A percentile compares a stretch with the other conserved stretches of the same genome.
Conservation (phyloP, 2,329 filamentous ascomycete species). For the Monilinia fructicola region DNA sequence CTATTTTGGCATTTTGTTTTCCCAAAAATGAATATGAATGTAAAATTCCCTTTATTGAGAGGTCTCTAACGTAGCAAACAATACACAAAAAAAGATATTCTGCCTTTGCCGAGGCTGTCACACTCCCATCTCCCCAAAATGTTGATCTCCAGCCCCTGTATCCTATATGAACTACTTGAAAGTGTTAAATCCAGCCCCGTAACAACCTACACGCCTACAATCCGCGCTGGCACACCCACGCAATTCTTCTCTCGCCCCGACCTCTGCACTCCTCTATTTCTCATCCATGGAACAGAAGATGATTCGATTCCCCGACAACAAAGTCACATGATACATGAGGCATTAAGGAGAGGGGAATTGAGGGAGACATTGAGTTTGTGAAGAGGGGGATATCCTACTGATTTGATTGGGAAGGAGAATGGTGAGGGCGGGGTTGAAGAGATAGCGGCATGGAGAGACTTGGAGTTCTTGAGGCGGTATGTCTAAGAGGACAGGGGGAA, state of each 20-base stretch:
- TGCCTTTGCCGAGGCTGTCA: not conserved
- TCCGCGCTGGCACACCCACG: not conserved
- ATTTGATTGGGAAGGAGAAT: constrained; percentile 17
- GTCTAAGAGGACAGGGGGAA: not conserved
- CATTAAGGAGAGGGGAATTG: constrained; percentile 31
- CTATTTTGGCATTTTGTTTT: constrained; percentile 24
- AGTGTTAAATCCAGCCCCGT: not conserved
- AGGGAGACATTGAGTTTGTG: constrained; percentile 7
- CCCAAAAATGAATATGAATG: constrained; percentile 1
- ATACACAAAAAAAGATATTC: too few relatives aligned
- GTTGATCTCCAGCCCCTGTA: not conserved
- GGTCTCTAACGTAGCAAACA: not conserved
- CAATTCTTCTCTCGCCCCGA: constrained; percentile 35
- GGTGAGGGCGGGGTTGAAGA: not conserved
- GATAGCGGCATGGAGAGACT: constrained; percentile 1
- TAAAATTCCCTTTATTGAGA: not conserved
- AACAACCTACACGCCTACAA: not conserved
- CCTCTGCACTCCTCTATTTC: too few relatives aligned
- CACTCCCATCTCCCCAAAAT: not conserved
- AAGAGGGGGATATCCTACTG: constrained; percentile 19
- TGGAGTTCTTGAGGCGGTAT: constrained; percentile 11
- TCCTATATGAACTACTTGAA: not conserved
- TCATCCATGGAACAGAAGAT: constrained; percentile 40
- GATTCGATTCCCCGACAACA: constrained; percentile 42
- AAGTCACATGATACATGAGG: constrained; percentile 32